Conservation (phyloP, 768 basidiomycete species). For the Podaxis mareebaensis region DNA sequence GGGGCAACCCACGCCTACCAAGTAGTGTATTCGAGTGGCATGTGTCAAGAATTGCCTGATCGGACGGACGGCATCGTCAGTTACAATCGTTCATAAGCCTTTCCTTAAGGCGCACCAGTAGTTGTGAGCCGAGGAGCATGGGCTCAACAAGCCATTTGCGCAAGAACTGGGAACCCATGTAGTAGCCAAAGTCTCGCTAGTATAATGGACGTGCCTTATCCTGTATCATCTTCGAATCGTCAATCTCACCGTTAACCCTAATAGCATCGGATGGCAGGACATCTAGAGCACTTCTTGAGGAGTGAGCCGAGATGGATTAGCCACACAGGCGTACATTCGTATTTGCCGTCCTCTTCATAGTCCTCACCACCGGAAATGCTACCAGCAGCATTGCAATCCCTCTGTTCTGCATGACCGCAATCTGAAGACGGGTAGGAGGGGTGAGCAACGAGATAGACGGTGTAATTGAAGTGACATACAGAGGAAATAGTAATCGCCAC, state of each 20-base stretch:
- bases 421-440: neutral
- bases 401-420: neutral
- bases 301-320: neutral
- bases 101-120: neutral
- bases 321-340: neutral
- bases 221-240: neutral
- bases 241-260: neutral
- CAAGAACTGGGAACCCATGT: neutral
- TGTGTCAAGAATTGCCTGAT: neutral
- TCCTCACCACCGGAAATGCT: neutral
- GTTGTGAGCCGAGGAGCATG: neutral
- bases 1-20: neutral
- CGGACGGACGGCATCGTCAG: neutral
- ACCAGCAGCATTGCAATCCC: neutral
- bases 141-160: neutral
- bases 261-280: neutral
- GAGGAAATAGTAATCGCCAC: neutral
- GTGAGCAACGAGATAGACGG: neutral
- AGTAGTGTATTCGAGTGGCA: neutral
- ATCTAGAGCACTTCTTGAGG: neutral
- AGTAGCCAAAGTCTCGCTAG: neutral
- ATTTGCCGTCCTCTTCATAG: neutral
- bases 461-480: neutral
- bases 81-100: neutral
- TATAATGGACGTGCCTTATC: neutral